Evolutionary conservation across 1,284 basidiomycete species (phyloP), one percentile per base, ranked within the genome.

Genomic region (Cystobasidium sp.): DNA sequence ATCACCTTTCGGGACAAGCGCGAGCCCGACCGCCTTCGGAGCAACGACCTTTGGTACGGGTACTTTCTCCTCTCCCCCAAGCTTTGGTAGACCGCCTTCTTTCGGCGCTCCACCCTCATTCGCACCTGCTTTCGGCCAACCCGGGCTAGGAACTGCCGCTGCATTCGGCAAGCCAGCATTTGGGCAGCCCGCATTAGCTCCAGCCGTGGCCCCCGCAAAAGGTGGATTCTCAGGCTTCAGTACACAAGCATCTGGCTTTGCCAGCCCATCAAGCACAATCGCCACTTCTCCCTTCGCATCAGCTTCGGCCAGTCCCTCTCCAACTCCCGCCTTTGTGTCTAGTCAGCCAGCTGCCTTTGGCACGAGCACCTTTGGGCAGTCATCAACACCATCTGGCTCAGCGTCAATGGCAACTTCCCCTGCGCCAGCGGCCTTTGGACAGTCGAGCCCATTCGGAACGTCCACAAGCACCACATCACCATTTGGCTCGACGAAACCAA

Each of bases 181-280:
- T 43, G 68, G 62, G 14, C 52, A 71, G n/a, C 73, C 76, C 1
- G 64, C 76, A 20, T 12, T 64, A 6, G 37, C 37, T 24, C 24
- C 66, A 20, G 20, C 68, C 7, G 44, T 64, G 3, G 59, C 69
- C 20, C 41, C 63, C 16, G 63, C 49, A 16, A 66, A 39, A 61
- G 73, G 76, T 1, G 76, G 68, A 6, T 75, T 75, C 41, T 74
- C 76, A 0, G 49, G 64, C 37, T 77, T 76, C 20, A 46, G 61
- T 59, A 49, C 63, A 16, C 58, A 52, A 22, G 12, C 73, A 3
- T 49, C 55, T 31, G 74, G 56, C 39, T 75, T 75, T 22, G 55
- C 39, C 53, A 49, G 68, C 9, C 62, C 68, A n/a, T 46, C 74
- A 44, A 22, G 39, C 14, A 39, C 67, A n/a, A 47, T 20, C 14